A percentile compares a stretch with the other conserved stretches of the same genome.
These are phyloP conservation scores for Apiospora saccharicola DNA, from an alignment of 2,329 filamentous ascomycete genomes.

Conservation along the genomic window DNA sequence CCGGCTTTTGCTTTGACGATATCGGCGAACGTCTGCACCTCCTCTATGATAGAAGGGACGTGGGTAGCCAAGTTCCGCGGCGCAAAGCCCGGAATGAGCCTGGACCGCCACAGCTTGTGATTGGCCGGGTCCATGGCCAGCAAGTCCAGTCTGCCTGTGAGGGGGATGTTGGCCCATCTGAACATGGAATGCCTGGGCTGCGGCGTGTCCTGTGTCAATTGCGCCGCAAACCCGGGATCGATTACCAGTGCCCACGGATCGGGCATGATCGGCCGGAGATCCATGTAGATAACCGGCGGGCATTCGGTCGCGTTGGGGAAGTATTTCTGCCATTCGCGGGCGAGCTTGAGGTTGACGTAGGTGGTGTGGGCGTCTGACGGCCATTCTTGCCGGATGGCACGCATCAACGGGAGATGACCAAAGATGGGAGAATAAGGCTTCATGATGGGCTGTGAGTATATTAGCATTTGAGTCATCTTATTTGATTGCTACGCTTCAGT, in stretches of 20 bases:
- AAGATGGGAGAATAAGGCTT: not conserved
- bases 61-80: conserved; percentile 42
- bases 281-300: conserved; percentile 40
- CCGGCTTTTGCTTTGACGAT: conserved; percentile 28
- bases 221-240: conserved; percentile 43
- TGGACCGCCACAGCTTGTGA: conserved; percentile 43
- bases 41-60: conserved; percentile 28
- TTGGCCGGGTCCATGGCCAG: not conserved
- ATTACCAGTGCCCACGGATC: conserved; percentile 41
- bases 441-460: not conserved
- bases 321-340: conserved; percentile 33
- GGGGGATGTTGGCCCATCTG: not conserved
- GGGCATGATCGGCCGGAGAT: conserved; percentile 44
- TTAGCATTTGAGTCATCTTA: too few relatives aligned
- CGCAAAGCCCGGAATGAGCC: conserved; percentile 47
- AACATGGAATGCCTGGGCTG: conserved; percentile 40
- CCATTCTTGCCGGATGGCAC: not conserved
- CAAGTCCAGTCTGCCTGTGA: not conserved
- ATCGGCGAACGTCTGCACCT: conserved; percentile 33
- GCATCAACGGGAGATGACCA: not conserved
- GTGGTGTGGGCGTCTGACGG: conserved; percentile 35
- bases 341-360: conserved; percentile 28
- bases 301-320: conserved; percentile 35
- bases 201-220: conserved; percentile 41
- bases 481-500: too few relatives aligned